Conservation (phyloP, 768 basidiomycete genomes). For the Crucibulum laeve region DNA sequence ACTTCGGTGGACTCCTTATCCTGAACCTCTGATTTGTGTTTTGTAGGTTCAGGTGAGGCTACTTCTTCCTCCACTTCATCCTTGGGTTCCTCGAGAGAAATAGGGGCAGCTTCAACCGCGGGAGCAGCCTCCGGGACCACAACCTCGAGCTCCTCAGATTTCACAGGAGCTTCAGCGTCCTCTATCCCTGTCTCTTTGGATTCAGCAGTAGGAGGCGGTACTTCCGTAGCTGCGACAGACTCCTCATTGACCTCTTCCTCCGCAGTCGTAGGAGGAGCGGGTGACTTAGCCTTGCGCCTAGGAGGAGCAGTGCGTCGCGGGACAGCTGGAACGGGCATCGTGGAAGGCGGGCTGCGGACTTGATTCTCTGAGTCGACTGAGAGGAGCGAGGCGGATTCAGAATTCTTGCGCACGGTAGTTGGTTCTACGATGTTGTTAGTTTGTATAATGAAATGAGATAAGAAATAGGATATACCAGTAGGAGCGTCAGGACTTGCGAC, state of each 20-base stretch:
- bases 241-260: constrained; percentile 15
- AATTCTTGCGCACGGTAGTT: constrained; percentile 21
- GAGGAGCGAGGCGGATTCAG: constrained; percentile 17
- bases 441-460: too few species aligned
- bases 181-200: constrained; percentile 4
- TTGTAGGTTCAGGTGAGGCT: not conserved
- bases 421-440: too few species aligned
- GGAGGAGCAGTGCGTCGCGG: constrained; percentile 77
- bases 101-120: not conserved
- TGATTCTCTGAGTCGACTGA: constrained; percentile 25
- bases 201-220: too few species aligned
- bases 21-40: not conserved
- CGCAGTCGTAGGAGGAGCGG: constrained; percentile 16
- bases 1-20: constrained; percentile 1
- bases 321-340: constrained; percentile 72
- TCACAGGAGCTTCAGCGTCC: not conserved
- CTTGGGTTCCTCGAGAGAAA: constrained; percentile 1
- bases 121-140: not conserved
- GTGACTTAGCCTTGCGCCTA: constrained; percentile 58
- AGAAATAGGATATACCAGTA: too few species aligned
- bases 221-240: constrained; percentile 2
- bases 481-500: too few species aligned
- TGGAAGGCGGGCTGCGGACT: constrained; percentile 37
- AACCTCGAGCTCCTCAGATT: not conserved
- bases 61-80: not conserved